Evolutionary conservation across 805 yeast genomes (phyloP).

Genomic region (Saccharomycopsis babjevae): DNA sequence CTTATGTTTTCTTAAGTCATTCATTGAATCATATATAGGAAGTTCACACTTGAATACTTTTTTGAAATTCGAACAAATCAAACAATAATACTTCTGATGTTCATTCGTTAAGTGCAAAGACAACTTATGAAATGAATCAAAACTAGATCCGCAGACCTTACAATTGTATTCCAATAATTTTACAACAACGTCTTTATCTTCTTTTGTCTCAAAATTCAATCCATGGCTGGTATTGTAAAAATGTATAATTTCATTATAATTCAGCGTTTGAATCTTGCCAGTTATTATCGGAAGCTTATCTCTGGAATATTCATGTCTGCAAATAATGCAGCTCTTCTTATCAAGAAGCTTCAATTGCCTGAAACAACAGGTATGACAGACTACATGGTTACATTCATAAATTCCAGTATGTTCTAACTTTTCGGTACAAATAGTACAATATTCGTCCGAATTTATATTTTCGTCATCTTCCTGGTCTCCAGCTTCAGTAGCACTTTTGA

Average conservation of each 20-base stretch:
- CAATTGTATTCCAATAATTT: conserved; percentile 48
- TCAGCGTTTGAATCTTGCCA: conserved; percentile 27
- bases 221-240: conserved; percentile 37
- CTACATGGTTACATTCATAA: conserved; percentile 74
- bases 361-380: conserved; percentile 76
- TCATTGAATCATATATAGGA: conserved; percentile 41
- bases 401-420: conserved; percentile 51
- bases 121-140: conserved; percentile 44
- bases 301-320: conserved; percentile 36
- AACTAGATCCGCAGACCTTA: conserved; percentile 32
- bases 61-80: conserved; percentile 67
- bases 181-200: conserved; percentile 40
- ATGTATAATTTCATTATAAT: neutral
- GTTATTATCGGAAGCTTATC: conserved; percentile 26
- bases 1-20: conserved; percentile 61
- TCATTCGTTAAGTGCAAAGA: conserved; percentile 52
- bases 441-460: conserved; percentile 28
- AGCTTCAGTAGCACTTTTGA: neutral
- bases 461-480: conserved; percentile 2
- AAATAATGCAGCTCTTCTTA: conserved; percentile 68
- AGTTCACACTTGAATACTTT: conserved; percentile 70
- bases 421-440: conserved; percentile 82
- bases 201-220: conserved; percentile 23
- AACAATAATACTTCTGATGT: conserved; percentile 61
- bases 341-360: conserved; percentile 74